Conservation (phyloP, 257 asterid species). For the Fraxinus americana region DNA sequence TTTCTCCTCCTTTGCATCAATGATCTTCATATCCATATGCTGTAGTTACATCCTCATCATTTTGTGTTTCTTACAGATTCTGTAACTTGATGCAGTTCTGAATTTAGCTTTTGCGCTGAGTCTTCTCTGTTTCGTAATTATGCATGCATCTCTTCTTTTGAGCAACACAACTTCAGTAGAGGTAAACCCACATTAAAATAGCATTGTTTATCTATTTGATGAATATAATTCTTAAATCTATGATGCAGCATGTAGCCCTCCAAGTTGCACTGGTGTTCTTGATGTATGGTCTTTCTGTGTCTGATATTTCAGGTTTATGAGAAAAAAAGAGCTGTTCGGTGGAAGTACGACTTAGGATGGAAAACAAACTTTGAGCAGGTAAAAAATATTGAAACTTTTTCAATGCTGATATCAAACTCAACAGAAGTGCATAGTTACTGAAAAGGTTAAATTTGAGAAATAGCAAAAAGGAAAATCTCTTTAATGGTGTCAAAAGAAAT, state of each 20-base stretch:
- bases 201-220: neutral
- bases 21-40: slow-evolving; percentile 13
- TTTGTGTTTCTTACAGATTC: slow-evolving; percentile 65
- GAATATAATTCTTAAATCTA: slow-evolving; percentile 8
- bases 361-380: slow-evolving; percentile 86
- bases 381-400: slow-evolving; percentile 2
- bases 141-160: slow-evolving; percentile 66
- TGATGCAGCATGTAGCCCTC: slow-evolving; percentile 14
- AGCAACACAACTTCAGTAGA: slow-evolving; percentile 89
- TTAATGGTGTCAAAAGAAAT: neutral
- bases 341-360: slow-evolving; percentile 84
- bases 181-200: slow-evolving; percentile 40
- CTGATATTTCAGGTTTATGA: slow-evolving; percentile 67
- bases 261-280: slow-evolving; percentile 15
- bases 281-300: slow-evolving; percentile 19
- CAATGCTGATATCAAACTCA: neutral
- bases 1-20: slow-evolving; percentile 18
- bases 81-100: slow-evolving; percentile 85
- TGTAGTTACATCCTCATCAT: slow-evolving; percentile 46
- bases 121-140: slow-evolving; percentile 79
- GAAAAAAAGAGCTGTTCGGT: slow-evolving; percentile 51
- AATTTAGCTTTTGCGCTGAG: slow-evolving; percentile 87
- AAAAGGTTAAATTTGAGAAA: neutral
- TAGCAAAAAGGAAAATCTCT: neutral
- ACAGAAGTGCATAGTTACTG: neutral